A percentile compares a stretch with the other conserved stretches of the same genome.
Conservation (phyloP, 371 early-diverging fungal genomes). For the Umbelopsis sp. region DNA sequence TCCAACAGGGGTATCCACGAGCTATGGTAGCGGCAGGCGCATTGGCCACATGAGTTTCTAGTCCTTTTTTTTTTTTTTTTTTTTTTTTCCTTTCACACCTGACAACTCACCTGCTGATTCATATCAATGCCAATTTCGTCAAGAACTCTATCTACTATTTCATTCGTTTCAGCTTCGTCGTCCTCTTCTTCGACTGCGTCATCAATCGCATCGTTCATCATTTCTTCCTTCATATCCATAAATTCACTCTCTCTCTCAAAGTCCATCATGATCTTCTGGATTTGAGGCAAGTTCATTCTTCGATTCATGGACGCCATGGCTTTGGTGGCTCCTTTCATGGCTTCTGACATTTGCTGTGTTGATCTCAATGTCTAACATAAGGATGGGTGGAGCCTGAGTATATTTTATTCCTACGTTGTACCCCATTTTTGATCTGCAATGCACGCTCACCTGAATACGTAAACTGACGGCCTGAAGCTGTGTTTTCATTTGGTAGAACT, state of each 20-base stretch:
- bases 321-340: conserved; percentile 94
- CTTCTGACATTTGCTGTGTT: conserved; percentile 95
- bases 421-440: not conserved
- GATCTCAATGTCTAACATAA: conserved; percentile 79
- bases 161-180: conserved; percentile 90
- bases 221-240: conserved; percentile 99
- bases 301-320: conserved; percentile 98
- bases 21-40: conserved; percentile 36
- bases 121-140: conserved; percentile 94
- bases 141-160: conserved; percentile 89
- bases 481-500: conserved; percentile 95
- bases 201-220: conserved; percentile 98
- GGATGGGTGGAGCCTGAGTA: not conserved
- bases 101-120: conserved; percentile 56
- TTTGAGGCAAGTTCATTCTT: conserved; percentile 89
- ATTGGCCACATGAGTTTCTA: conserved; percentile 15
- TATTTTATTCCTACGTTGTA: not conserved
- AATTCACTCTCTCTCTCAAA: conserved; percentile 93
- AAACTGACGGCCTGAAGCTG: conserved; percentile 93
- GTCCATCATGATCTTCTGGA: conserved; percentile 96
- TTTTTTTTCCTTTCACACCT: conserved; percentile 12
- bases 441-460: conserved; percentile 77
- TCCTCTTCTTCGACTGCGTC: conserved; percentile 94
- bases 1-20: conserved; percentile 63
- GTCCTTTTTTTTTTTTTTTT: not conserved